Evolutionary conservation across 2,329 filamentous ascomycete species (phyloP).

Genomic region (Sclerotinia subarctica): DNA sequence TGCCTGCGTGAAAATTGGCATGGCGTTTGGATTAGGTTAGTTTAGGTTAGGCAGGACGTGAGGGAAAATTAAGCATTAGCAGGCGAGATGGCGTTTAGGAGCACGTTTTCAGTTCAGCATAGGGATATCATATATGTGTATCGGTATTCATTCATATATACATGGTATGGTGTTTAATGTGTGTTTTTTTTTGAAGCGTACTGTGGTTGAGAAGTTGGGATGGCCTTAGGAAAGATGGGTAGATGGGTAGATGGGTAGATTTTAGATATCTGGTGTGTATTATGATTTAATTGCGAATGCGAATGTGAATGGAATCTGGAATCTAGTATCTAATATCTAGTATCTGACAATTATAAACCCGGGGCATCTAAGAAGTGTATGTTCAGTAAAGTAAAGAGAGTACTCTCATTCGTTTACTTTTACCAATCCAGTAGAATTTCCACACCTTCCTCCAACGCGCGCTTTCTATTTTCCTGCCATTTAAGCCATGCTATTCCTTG

Average conservation of each 20-base stretch:
- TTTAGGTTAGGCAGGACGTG: neutral
- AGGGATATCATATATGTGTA: neutral
- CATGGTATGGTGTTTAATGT: no score
- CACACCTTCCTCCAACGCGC: slow-evolving; percentile 38
- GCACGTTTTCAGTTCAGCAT: neutral
- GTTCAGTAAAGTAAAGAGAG: no score
- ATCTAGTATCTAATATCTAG: no score
- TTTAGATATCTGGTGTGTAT: neutral
- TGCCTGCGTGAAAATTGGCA: neutral
- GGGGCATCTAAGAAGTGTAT: neutral
- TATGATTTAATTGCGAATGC: neutral
- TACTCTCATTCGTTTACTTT: neutral
- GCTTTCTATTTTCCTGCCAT: slow-evolving; percentile 63
- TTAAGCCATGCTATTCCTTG: slow-evolving; percentile 74
- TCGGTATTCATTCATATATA: no score
- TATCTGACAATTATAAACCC: no score
- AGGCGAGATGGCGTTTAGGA: slow-evolving; percentile 3
- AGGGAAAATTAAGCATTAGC: slow-evolving; percentile 2
- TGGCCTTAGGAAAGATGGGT: neutral
- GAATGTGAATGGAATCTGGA: neutral
- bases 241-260: neutral
- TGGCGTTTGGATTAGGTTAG: slow-evolving; percentile 10
- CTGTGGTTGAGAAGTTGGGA: neutral
- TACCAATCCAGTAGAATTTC: slow-evolving; percentile 32
- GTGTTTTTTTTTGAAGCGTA: no score